Evolutionary conservation across 371 early-diverging fungal species (phyloP).

Genomic region (Capniomyces stellatus): DNA sequence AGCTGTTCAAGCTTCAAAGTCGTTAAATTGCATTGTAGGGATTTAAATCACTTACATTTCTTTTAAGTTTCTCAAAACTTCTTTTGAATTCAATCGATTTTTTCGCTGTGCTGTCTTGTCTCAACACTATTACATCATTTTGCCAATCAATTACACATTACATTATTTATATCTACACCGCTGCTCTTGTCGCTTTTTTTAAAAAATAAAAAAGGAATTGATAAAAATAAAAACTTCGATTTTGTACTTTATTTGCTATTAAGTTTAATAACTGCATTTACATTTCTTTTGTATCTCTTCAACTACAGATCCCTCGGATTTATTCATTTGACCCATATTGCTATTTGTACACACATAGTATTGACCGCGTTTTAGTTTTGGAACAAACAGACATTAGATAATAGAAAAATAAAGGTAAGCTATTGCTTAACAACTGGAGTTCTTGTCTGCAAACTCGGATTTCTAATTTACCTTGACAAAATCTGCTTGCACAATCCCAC

Average conservation of each 20-base stretch:
- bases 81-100: not conserved
- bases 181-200: too few species aligned
- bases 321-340: not conserved
- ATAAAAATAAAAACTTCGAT: not conserved
- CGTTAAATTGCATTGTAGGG: too few species aligned
- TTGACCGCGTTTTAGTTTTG: not conserved
- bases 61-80: not conserved
- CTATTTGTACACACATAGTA: not conserved
- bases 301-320: not conserved
- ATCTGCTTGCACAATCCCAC: not conserved
- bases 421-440: too few species aligned
- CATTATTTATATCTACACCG: too few species aligned
- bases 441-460: too few species aligned
- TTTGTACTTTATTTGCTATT: not conserved
- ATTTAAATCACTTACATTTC: not conserved
- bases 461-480: conserved; percentile 2
- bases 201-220: too few species aligned
- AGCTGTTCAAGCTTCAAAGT: too few species aligned
- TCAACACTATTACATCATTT: not conserved
- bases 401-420: not conserved
- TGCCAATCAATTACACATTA: too few species aligned
- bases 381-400: not conserved
- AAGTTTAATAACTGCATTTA: not conserved
- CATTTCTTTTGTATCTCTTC: conserved; percentile 3
- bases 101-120: not conserved